Evolutionary conservation across 768 basidiomycete genomes (phyloP).

Genomic region (Kwoniella mangroviensis): DNA sequence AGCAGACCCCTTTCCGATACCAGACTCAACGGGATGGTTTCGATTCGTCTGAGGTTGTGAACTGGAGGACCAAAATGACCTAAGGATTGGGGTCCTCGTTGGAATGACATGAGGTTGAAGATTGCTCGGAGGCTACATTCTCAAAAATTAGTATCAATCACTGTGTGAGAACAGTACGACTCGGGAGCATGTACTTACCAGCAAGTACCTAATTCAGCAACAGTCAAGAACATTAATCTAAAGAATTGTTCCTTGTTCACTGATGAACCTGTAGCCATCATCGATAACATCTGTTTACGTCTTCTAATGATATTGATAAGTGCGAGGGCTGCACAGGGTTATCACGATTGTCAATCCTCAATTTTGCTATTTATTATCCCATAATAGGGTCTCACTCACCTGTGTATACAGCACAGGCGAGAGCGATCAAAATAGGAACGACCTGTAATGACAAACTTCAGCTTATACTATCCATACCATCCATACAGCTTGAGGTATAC

Average conservation of each 20-base stretch:
- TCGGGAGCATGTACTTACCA: slow-evolving; percentile 27
- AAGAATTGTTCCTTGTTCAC: slow-evolving; percentile 52
- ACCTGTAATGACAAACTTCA: slow-evolving; percentile 14
- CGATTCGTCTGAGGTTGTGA: slow-evolving; percentile 39
- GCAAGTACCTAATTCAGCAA: slow-evolving; percentile 51
- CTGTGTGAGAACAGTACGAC: not conserved
- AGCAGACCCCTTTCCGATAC: slow-evolving; percentile 20
- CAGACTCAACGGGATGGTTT: slow-evolving; percentile 24
- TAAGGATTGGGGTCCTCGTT: slow-evolving; percentile 47
- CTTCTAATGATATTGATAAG: slow-evolving; percentile 52
- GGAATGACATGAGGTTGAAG: slow-evolving; percentile 53
- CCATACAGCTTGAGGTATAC: not conserved
- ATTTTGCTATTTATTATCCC: no score
- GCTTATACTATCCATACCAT: no score
- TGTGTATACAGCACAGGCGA: slow-evolving; percentile 42
- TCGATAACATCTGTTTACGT: slow-evolving; percentile 47
- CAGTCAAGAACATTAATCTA: slow-evolving; percentile 44
- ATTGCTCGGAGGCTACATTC: slow-evolving; percentile 48
- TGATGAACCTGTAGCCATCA: slow-evolving; percentile 45
- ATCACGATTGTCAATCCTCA: no score
- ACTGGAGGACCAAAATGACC: slow-evolving; percentile 37
- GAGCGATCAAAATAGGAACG: slow-evolving; percentile 41
- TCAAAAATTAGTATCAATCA: not conserved
- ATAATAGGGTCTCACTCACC: slow-evolving; percentile 29
- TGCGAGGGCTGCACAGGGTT: slow-evolving; percentile 38